Percentiles rank a stretch among this genome's conserved stretches.
Conservation (phyloP, 2,329 filamentous ascomycete genomes). For the Periconia sp. region DNA sequence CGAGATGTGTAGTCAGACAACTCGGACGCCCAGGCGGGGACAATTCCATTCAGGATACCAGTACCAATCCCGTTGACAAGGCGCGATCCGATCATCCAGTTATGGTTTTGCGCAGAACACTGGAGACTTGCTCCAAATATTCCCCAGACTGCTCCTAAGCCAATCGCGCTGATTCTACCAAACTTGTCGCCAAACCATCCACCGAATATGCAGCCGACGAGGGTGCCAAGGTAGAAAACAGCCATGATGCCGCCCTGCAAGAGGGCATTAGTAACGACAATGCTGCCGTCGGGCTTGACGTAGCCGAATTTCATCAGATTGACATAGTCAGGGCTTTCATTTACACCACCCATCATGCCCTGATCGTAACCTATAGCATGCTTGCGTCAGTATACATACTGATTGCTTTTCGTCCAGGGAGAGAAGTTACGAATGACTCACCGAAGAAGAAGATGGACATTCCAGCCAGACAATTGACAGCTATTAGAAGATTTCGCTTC, state of each 20-base stretch:
- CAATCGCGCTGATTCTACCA: constrained; percentile 36
- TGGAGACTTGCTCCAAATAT: constrained; percentile 66
- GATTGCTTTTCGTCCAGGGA: too few relatives aligned
- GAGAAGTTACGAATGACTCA: too few relatives aligned
- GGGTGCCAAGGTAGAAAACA: constrained; percentile 38
- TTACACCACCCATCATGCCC: constrained; percentile 43
- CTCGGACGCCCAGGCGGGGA: constrained; percentile 75
- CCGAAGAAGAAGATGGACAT: constrained; percentile 39
- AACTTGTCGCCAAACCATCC: constrained; percentile 32
- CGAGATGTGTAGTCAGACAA: constrained; percentile 71
- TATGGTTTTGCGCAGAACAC: constrained; percentile 67
- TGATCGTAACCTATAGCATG: constrained; percentile 45
- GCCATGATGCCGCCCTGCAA: constrained; percentile 42
- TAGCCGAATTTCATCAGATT: constrained; percentile 38
- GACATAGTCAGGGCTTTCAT: constrained; percentile 39
- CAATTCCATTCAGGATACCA: constrained; percentile 72
- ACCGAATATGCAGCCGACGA: constrained; percentile 31
- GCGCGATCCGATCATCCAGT: constrained; percentile 63
- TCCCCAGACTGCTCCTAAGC: constrained; percentile 29
- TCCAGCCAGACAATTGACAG: constrained; percentile 39
- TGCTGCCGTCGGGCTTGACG: constrained; percentile 27
- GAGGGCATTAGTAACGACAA: constrained; percentile 29
- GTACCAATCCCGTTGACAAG: constrained; percentile 70
- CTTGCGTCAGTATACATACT: too few relatives aligned
- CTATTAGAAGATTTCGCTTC: constrained; percentile 35